Evolutionary conservation across 495 filamentous ascomycete species (phyloP).

Genomic region (Xylaria venustula): DNA sequence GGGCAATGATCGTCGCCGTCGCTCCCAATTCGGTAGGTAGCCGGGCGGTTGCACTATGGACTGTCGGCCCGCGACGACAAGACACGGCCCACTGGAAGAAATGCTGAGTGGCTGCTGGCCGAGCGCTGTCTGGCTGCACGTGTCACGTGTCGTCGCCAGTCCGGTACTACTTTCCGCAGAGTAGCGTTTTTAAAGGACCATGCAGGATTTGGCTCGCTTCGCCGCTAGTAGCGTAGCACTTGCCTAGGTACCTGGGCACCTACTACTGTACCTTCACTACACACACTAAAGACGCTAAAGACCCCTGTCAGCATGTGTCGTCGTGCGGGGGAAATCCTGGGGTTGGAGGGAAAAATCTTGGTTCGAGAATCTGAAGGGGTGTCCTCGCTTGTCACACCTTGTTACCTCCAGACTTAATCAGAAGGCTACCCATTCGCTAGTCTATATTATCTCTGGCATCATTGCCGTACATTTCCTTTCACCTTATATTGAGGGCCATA

Average conservation of each 20-base stretch:
- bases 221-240: too few species aligned
- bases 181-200: slow-evolving; percentile 15
- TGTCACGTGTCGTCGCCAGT: slow-evolving; percentile 8
- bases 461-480: too few species aligned
- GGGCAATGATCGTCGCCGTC: neutral
- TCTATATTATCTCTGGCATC: neutral
- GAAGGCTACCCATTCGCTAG: neutral
- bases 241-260: too few species aligned
- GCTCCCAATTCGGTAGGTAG: neutral
- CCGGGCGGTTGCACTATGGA: slow-evolving; percentile 26
- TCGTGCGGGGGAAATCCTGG: slow-evolving; percentile 12
- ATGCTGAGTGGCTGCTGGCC: neutral
- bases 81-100: neutral
- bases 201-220: neutral
- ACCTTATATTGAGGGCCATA: too few species aligned
- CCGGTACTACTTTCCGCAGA: slow-evolving; percentile 28
- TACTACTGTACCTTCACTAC: too few species aligned
- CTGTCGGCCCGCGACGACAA: slow-evolving; percentile 27
- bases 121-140: neutral
- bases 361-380: neutral
- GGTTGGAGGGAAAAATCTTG: neutral
- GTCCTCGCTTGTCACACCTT: neutral
- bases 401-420: neutral
- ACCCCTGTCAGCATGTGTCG: slow-evolving; percentile 4
- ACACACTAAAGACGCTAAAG: too few species aligned